Evolutionary conservation across 1,139 yeast genomes (phyloP), one percentile per base, ranked within the genome.

Genomic region (Suhomyces panamericanus): DNA sequence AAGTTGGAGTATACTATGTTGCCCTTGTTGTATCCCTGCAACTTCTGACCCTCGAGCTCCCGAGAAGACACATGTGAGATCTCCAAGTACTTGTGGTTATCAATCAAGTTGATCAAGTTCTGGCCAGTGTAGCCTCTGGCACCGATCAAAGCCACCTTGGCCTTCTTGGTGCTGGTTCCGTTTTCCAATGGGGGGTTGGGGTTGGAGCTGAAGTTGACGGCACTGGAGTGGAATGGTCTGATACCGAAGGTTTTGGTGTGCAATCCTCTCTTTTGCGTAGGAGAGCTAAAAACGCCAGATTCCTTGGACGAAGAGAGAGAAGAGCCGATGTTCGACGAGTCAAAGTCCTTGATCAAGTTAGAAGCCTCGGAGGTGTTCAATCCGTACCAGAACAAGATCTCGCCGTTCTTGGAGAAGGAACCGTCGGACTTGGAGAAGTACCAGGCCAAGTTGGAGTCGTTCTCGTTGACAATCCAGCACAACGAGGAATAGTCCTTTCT

Each of bases 41-140:
- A 80, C 59, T 85, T 85, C 67, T 86, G 85, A 42, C 99, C 99
- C 50, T 80, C 79, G 52, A 93, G 78, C 67, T 93, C 99, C 69
- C 99, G 88, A 28, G 98, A 91, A 1, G 98, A 91, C 42, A 93
- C 98, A 61, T 91, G 96, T 5, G 95, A 80, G 43, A 93, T 73
- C 60, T 91, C 97, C 53, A 93, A 75, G 64, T 80, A 81, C 41
- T 96, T 96, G 67, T 93, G 99, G 46, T 77, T 72, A 66, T 93
- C 89, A 54, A 93, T 87, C 71, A 93, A 76, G 40, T 85, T 80
- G 56, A 93, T 89, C 65, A 93, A 78, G 57, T 93, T 93, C 69
- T 87, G 96, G 29, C 99, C 99, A 27, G 98, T 91, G 69, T 81
- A 89, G 33, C 99, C 99, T 70, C 99, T 85, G 34, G 99, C 99